A percentile compares a stretch with the other conserved stretches of the same genome.
Conservation (phyloP, 225 moss, liverwort and hornwort genomes). For the Thuidium tamariscinum region DNA sequence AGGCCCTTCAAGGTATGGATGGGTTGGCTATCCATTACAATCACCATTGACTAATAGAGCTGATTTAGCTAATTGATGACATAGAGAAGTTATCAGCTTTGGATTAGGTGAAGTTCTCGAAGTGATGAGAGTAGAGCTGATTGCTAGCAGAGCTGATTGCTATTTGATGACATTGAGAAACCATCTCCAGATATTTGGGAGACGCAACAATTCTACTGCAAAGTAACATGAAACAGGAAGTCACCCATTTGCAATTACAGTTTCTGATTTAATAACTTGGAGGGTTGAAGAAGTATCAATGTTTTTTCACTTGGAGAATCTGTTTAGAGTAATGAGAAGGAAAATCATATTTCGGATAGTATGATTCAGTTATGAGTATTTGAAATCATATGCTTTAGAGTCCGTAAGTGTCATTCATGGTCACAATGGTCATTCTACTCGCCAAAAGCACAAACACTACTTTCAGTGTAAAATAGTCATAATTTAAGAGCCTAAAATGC, state of each 20-base stretch:
- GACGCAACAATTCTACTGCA: not conserved
- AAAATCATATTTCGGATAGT: not conserved
- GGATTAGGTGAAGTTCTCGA: not conserved
- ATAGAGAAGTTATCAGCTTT: not conserved
- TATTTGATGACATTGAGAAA: not conserved
- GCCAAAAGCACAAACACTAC: no score
- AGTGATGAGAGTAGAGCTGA: no score
- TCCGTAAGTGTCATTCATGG: not conserved
- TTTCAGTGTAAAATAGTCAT: not conserved
- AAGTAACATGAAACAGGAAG: no score
- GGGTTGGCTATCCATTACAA: no score
- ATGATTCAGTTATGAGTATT: not conserved
- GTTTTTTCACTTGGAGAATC: not conserved
- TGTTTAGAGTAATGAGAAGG: not conserved
- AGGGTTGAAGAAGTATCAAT: not conserved
- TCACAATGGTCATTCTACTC: not conserved
- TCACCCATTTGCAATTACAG: not conserved
- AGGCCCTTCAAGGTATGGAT: no score
- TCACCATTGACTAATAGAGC: not conserved
- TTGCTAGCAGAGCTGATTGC: rapidly evolving
- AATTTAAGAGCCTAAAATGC: not conserved
- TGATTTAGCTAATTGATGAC: not conserved
- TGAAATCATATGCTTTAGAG: not conserved
- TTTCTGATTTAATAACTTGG: not conserved
- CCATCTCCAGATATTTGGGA: not conserved